Conservation (phyloP, 2,329 filamentous ascomycete species). For the Fusarium concolor region DNA sequence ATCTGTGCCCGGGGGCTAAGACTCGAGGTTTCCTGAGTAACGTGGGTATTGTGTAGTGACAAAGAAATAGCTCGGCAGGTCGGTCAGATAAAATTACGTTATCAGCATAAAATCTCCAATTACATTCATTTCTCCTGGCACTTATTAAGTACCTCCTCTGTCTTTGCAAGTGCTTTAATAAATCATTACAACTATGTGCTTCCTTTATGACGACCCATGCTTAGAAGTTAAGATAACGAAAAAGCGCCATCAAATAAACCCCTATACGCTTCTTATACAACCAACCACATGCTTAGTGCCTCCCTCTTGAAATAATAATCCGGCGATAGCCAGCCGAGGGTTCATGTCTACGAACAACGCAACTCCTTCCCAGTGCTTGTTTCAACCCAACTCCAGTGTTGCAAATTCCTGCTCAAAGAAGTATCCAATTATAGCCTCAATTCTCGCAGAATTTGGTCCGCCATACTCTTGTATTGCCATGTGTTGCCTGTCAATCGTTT, state of each 20-base stretch:
- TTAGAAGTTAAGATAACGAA: conserved; percentile 36
- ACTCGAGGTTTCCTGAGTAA: conserved; percentile 30
- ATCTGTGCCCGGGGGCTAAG: conserved; percentile 25
- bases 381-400: conserved; percentile 15
- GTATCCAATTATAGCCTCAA: conserved; percentile 73
- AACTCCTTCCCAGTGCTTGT: conserved; percentile 17
- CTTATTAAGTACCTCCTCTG: neutral
- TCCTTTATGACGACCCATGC: conserved; percentile 41
- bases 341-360: conserved; percentile 33
- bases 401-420: conserved; percentile 8
- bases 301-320: conserved; percentile 18
- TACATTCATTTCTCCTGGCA: conserved; percentile 31
- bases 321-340: conserved; percentile 19
- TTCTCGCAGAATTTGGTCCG: conserved; percentile 91
- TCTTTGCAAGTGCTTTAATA: conserved; percentile 17
- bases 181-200: conserved; percentile 46
- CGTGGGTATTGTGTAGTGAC: neutral
- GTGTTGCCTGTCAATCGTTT: conserved; percentile 96
- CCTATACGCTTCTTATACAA: conserved; percentile 40
- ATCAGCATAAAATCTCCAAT: conserved; percentile 36
- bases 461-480: conserved; percentile 99
- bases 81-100: neutral
- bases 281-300: conserved; percentile 26
- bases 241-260: conserved; percentile 27
- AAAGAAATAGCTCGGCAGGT: neutral